These are phyloP conservation scores for Yamadazyma sp. DNA, from an alignment of 1,139 yeast species.

Conservation along the genomic window DNA sequence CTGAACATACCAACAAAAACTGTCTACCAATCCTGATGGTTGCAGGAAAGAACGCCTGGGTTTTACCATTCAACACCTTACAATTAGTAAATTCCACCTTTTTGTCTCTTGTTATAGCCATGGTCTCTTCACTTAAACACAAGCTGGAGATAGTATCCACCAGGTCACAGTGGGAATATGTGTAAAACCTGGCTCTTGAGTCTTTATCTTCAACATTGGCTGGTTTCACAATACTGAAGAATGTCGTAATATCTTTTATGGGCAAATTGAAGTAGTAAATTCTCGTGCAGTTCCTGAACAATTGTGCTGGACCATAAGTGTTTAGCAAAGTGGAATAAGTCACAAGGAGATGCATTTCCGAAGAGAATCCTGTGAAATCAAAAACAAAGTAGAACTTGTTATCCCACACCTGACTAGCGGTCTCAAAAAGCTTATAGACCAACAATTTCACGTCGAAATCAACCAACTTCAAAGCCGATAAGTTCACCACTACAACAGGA, in stretches of 20 bases:
- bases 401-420: slow-evolving; percentile 74
- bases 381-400: slow-evolving; percentile 60
- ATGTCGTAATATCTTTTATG: slow-evolving; percentile 26
- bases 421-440: slow-evolving; percentile 63
- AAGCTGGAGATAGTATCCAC: slow-evolving; percentile 47
- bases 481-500: slow-evolving; percentile 63
- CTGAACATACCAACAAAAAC: slow-evolving; percentile 58
- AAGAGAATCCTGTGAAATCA: slow-evolving; percentile 67
- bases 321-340: slow-evolving; percentile 32
- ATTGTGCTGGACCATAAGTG: slow-evolving; percentile 47
- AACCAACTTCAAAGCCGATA: slow-evolving; percentile 40
- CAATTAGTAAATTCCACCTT: slow-evolving; percentile 64
- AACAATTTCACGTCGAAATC: slow-evolving; percentile 55
- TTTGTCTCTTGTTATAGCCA: slow-evolving; percentile 48
- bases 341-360: slow-evolving; percentile 23
- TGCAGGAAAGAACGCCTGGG: slow-evolving; percentile 44
- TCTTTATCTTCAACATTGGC: slow-evolving; percentile 15
- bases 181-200: slow-evolving; percentile 25
- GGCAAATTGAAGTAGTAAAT: slow-evolving; percentile 66
- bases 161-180: slow-evolving; percentile 49
- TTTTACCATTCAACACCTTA: slow-evolving; percentile 43
- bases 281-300: slow-evolving; percentile 54
- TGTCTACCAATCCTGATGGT: slow-evolving; percentile 69
- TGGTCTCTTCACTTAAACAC: slow-evolving; percentile 46
- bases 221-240: slow-evolving; percentile 15